phyloP scores from a whole-genome alignment of 1,139 yeast species.

The Candida sanyaensis region DNA sequence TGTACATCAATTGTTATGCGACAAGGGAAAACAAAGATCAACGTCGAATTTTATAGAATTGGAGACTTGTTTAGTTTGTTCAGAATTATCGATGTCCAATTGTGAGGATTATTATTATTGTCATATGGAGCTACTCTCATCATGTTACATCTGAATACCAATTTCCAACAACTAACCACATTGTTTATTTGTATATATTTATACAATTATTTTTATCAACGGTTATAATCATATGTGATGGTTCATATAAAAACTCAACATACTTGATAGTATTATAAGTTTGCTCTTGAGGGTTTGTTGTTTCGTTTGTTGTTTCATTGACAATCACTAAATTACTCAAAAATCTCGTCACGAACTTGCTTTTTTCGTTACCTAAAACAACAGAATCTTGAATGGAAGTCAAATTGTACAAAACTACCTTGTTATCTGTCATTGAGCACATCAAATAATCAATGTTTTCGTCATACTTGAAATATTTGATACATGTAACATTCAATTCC shows the following conservation, averaged over 20 bases:
- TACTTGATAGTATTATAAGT: conserved; percentile 48
- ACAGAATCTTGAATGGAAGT: conserved; percentile 26
- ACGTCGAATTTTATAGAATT: too few relatives aligned
- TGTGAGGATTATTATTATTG: too few relatives aligned
- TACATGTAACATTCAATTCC: neutral
- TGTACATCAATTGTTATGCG: too few relatives aligned
- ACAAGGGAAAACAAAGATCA: too few relatives aligned
- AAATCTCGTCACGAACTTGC: conserved; percentile 14
- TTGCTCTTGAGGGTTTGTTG: neutral
- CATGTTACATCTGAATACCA: too few relatives aligned
- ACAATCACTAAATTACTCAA: conserved; percentile 14
- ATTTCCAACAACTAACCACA: too few relatives aligned
- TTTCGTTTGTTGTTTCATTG: conserved; percentile 5
- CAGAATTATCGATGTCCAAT: too few relatives aligned
- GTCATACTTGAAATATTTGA: conserved; percentile 3
- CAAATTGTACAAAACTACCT: conserved; percentile 37
- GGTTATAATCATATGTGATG: conserved; percentile 62
- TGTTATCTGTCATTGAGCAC: conserved; percentile 28
- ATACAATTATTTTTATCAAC: conserved; percentile 66
- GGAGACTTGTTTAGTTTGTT: too few relatives aligned
- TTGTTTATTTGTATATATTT: conserved; percentile 49
- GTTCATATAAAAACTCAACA: conserved; percentile 45
- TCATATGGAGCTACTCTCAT: too few relatives aligned
- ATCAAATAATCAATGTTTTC: conserved; percentile 16
- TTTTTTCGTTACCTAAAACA: conserved; percentile 17